Evolutionary conservation across 306 rosid species (phyloP), one percentile per base, ranked within the genome.

Genomic region (Malus sylvestris): DNA sequence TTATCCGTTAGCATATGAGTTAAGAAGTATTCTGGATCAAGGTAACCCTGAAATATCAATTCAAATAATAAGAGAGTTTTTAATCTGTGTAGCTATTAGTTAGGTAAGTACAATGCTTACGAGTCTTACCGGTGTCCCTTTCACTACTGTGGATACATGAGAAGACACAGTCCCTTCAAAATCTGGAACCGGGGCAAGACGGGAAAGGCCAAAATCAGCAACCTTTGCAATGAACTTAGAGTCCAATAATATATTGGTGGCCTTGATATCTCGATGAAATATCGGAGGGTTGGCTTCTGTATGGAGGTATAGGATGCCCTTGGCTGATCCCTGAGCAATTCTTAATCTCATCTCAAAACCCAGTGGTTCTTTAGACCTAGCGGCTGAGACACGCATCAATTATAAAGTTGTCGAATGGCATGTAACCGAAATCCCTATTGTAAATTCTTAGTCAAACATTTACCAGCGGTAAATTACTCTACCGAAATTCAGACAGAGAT

Each of bases 131-230:
- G 99, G 99, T 8, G 98, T 96, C 64, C 99, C 99, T 77, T 92
- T 92, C 75, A 96, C 99, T n/a, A 91, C 93, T 1, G 99, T 96
- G 29, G 98, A 96, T 72, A 92, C 89, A 77, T 92, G 96, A 68
- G 57, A 86, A 76, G 98, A 96, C 73, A 81, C 80, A 59, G 68
- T 52, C 53, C 98, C 99, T 76, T 96, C 96, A 19, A 82, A 45
- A 82, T 93, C 89, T 32, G 98, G 92, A 81, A 89, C 87, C 5
- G 98, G 99, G 19, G 99, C 99, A 72, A 93, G 99, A 53, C 97
- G 89, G 2, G 99, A 96, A 73, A 96, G 98, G 85, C 99, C 99
- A 73, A 96, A 96, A 88, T 96, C 99, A 75, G 98, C 93, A 81
- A 96, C 98, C 83, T 96, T 96, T 14, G 97, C 94, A 0, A 64